phyloP scores from a whole-genome alignment of 805 yeast genomes.

The Candida wancherniae region DNA sequence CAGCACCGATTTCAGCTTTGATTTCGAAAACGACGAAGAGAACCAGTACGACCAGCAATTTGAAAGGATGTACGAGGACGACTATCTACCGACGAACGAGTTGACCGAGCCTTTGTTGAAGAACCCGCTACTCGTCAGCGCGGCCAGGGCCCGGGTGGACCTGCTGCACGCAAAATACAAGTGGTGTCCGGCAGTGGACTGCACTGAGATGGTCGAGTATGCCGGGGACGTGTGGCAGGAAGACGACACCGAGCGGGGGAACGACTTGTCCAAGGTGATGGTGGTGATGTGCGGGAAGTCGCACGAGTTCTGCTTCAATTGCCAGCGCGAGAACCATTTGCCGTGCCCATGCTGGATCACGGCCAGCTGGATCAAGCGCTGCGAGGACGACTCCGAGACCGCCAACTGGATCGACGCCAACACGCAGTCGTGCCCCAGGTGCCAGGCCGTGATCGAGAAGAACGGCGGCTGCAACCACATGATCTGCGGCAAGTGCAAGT shows the following conservation, averaged over 20 bases:
- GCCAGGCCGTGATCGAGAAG: slow-evolving; percentile 77
- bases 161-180: slow-evolving; percentile 39
- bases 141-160: slow-evolving; percentile 12
- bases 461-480: slow-evolving; percentile 98
- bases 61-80: slow-evolving; percentile 1
- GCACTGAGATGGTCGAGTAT: slow-evolving; percentile 52
- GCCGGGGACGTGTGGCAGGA: slow-evolving; percentile 7
- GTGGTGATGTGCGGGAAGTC: slow-evolving; percentile 61
- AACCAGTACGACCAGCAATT: slow-evolving; percentile 11
- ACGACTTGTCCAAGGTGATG: slow-evolving; percentile 41
- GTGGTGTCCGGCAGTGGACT: slow-evolving; percentile 87
- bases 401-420: slow-evolving; percentile 80
- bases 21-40: background rate
- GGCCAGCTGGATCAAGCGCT: slow-evolving; percentile 68
- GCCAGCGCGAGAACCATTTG: slow-evolving; percentile 70
- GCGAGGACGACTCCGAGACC: slow-evolving; percentile 84
- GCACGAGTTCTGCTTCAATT: slow-evolving; percentile 75
- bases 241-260: slow-evolving; percentile 17
- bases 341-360: slow-evolving; percentile 80
- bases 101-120: slow-evolving; percentile 7
- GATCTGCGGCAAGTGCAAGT: slow-evolving; percentile 72
- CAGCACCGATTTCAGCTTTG: too few relatives aligned
- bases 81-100: background rate
- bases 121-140: slow-evolving; percentile 10
- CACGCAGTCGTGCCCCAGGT: slow-evolving; percentile 83